Evolutionary conservation across 2,329 filamentous ascomycete genomes (phyloP), one percentile per base, ranked within the genome.

Genomic region (Pseudogymnoascus sp.): DNA sequence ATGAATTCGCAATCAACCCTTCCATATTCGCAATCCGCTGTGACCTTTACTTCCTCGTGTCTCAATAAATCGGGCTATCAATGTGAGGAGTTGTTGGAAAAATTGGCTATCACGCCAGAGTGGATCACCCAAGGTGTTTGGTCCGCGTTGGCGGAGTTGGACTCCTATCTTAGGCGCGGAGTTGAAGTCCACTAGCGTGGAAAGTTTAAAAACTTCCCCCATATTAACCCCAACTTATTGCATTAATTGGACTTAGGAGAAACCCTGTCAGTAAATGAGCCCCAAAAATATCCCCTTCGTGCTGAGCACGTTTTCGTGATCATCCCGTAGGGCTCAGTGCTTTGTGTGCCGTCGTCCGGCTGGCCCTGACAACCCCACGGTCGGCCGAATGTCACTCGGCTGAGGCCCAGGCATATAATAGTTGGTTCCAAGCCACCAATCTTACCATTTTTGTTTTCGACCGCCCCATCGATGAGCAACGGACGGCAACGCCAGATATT

Each of bases 141-240:
- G 43, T 30, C 2, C n/a, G 43, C 25, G 43, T 53, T 53, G 43
- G 25, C 43, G 43, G 43, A 53, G 25, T 53, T 53, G 43, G 43
- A 50, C 43, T 50, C 43, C 43, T 50, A 47, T 47, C 41, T 47
- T 47, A 33, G 43, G n/a, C n/a, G n/a, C 43, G 43, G 43, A 50
- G 43, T 50, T 18, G 25, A 50, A 50, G 43, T 50, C 43, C 43
- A 50, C 14, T 50, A 50, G 43, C 43, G 43, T 50, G 25, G 8
- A 50, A 50, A 50, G 43, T 50, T 18, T 33, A 50, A 50, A 50
- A 28, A 1, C 43, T 6, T 12, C 43, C 43, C 43, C 25, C 43
- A 33, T 50, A 14, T 30, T 50, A 50, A 50, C 4, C n/a, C 41
- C 41, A 11, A 28, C 22, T 15, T 50, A 30, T 50, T 8, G 14